Conservation (phyloP, 371 early-diverging fungal genomes). For the Zopfochytrium polystomum region DNA sequence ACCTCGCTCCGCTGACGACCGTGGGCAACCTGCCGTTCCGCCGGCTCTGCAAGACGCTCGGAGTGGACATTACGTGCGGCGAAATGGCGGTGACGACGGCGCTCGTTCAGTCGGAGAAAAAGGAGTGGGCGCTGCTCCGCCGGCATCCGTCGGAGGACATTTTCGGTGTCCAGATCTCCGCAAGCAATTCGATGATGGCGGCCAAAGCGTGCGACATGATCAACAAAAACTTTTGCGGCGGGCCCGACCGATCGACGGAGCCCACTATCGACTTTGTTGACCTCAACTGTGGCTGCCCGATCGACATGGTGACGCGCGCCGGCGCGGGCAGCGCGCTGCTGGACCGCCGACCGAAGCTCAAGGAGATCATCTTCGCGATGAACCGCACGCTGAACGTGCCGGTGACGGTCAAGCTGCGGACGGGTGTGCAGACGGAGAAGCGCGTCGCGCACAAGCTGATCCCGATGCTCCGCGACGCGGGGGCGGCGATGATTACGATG, state of each 20-base stretch:
- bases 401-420: conserved; percentile 89
- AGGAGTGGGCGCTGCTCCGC: conserved; percentile 84
- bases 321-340: conserved; percentile 87
- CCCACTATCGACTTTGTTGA: conserved; percentile 85
- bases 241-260: not conserved
- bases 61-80: conserved; percentile 95
- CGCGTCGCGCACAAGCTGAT: conserved; percentile 74
- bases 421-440: conserved; percentile 65
- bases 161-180: conserved; percentile 83
- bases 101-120: conserved; percentile 57
- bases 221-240: conserved; percentile 47
- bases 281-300: conserved; percentile 92
- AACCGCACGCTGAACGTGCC: conserved; percentile 68
- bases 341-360: conserved; percentile 62
- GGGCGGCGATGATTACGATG: conserved; percentile 57
- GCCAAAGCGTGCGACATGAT: conserved; percentile 68
- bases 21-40: conserved; percentile 98
- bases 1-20: conserved; percentile 95
- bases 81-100: conserved; percentile 80
- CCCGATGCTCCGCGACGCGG: conserved; percentile 63
- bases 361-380: conserved; percentile 76
- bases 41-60: conserved; percentile 85
- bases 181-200: conserved; percentile 21
- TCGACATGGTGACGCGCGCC: conserved; percentile 77
- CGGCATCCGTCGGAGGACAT: conserved; percentile 86